A percentile compares a stretch with the other conserved stretches of the same genome.
Evolutionary conservation across 2,329 filamentous ascomycete genomes (phyloP).

Genomic region (Pseudogymnoascus sp.): DNA sequence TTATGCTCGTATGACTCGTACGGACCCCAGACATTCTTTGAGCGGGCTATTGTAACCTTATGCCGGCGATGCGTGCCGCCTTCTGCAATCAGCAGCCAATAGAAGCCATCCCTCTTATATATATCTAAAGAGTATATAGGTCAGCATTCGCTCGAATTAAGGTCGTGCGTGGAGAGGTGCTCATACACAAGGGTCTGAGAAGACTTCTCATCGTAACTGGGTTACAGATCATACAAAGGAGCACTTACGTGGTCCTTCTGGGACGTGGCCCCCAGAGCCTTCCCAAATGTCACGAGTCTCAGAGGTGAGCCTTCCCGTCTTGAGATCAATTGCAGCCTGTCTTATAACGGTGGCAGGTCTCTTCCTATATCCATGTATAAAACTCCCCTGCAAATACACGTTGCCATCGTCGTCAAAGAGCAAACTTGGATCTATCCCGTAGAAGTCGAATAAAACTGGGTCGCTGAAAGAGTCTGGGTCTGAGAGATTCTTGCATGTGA

Average conservation of each 20-base stretch:
- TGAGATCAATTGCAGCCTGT: slow-evolving; percentile 16
- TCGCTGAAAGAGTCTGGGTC: slow-evolving; percentile 25
- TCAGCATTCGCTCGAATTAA: neutral
- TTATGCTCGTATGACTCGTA: slow-evolving; percentile 36
- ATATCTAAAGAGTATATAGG: slow-evolving; percentile 24
- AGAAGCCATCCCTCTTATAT: slow-evolving; percentile 37
- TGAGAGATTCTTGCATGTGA: slow-evolving; percentile 21
- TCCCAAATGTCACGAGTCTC: slow-evolving; percentile 26
- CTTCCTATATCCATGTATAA: slow-evolving; percentile 21
- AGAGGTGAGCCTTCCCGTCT: slow-evolving; percentile 17
- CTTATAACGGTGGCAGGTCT: slow-evolving; percentile 16
- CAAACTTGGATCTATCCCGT: slow-evolving; percentile 40
- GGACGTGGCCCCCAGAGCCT: slow-evolving; percentile 19
- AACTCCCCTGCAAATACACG: slow-evolving; percentile 29
- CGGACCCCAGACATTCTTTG: slow-evolving; percentile 32
- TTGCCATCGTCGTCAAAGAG: slow-evolving; percentile 35
- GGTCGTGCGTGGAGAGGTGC: neutral
- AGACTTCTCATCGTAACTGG: neutral
- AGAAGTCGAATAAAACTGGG: slow-evolving; percentile 31
- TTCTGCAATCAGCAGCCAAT: slow-evolving; percentile 41
- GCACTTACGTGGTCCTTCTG: slow-evolving; percentile 30
- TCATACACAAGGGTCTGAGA: neutral
- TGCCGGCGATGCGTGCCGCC: slow-evolving; percentile 38
- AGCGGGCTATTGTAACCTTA: slow-evolving; percentile 35
- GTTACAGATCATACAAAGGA: neutral